phyloP scores from a whole-genome alignment of 257 asterid species.

The Solanum peruvianum region DNA sequence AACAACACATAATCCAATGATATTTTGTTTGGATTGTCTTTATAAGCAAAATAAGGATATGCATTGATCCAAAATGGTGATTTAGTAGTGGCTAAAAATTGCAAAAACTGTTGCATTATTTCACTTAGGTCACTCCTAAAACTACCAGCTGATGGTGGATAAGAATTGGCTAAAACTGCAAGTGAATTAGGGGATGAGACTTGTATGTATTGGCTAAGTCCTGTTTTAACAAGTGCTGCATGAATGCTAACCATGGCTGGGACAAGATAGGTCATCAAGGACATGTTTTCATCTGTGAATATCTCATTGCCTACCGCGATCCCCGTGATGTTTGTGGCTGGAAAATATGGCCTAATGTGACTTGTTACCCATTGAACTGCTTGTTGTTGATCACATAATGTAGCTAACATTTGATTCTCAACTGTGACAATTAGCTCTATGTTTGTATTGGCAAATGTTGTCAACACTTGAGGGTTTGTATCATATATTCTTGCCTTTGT shows the following conservation, averaged over 20 bases:
- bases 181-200: constrained; percentile 64
- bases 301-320: constrained; percentile 86
- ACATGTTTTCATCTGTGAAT: constrained; percentile 48
- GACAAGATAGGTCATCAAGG: constrained; percentile 41
- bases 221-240: constrained; percentile 39
- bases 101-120: constrained; percentile 50
- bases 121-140: constrained; percentile 37
- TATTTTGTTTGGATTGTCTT: constrained; percentile 44
- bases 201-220: constrained; percentile 38
- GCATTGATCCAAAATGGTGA: constrained; percentile 87
- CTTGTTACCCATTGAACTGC: constrained; percentile 68
- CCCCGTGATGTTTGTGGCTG: constrained; percentile 71
- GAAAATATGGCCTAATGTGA: constrained; percentile 45
- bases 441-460: constrained; percentile 59
- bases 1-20: constrained; percentile 56
- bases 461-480: constrained; percentile 53
- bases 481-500: constrained; percentile 79
- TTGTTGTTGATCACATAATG: constrained; percentile 35
- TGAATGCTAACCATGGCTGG: constrained; percentile 75
- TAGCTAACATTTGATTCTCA: constrained; percentile 44
- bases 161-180: constrained; percentile 57
- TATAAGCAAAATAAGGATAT: constrained; percentile 86
- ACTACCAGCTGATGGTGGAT: constrained; percentile 79
- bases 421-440: constrained; percentile 66
- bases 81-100: constrained; percentile 46